Evolutionary conservation across 495 filamentous ascomycete species (phyloP).

Genomic region (Daldinia grandis): DNA sequence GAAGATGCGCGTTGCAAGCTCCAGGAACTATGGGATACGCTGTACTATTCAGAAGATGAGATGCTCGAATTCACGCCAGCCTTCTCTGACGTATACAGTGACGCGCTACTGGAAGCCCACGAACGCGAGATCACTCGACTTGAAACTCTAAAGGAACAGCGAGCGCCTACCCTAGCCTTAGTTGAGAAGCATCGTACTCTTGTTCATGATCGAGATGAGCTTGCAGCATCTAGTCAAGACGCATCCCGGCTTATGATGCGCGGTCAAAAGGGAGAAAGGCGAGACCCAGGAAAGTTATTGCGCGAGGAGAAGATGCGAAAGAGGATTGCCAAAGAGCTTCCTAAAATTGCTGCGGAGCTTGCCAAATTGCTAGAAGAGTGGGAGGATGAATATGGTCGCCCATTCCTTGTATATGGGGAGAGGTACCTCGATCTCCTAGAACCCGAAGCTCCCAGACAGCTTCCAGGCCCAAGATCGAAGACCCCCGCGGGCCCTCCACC

Average conservation of each 20-base stretch:
- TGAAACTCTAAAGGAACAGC: conserved; percentile 84
- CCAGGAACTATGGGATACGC: conserved; percentile 90
- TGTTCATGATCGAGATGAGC: conserved; percentile 84
- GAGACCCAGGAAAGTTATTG: conserved; percentile 93
- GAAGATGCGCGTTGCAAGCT: conserved; percentile 90
- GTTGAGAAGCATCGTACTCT: conserved; percentile 86
- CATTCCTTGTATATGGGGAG: conserved; percentile 91
- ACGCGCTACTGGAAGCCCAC: conserved; percentile 86
- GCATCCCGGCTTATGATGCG: conserved; percentile 90
- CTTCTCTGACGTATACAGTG: conserved; percentile 87
- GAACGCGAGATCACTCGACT: conserved; percentile 87
- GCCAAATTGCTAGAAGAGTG: conserved; percentile 82
- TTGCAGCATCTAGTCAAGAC: conserved; percentile 89
- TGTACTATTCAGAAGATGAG: conserved; percentile 96
- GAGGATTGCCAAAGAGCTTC: conserved; percentile 92
- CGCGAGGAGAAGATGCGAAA: conserved; percentile 99
- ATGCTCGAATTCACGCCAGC: conserved; percentile 97
- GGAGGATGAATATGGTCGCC: conserved; percentile 93
- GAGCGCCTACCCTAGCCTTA: conserved; percentile 79
- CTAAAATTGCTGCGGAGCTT: conserved; percentile 86
- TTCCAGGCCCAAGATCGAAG: conserved; percentile 75
- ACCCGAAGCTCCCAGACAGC: conserved; percentile 67
- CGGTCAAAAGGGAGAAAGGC: conserved; percentile 86
- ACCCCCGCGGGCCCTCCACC: conserved; percentile 74
- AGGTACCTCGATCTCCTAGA: conserved; percentile 84